Conservation (phyloP, 1,139 yeast species). For the Nakaseomyces delphensis region DNA sequence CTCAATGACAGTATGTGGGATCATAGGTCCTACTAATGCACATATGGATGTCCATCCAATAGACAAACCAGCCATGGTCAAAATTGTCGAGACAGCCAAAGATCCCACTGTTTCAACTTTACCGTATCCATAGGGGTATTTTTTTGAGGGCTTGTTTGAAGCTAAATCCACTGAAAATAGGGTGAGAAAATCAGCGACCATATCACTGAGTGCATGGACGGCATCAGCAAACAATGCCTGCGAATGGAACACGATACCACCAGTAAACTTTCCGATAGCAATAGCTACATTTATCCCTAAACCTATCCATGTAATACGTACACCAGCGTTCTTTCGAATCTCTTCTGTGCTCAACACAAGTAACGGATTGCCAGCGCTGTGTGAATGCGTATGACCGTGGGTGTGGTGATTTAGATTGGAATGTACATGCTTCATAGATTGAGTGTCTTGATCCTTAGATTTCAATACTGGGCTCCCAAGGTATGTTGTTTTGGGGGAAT, state of each 20-base stretch:
- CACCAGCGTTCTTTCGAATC: slow-evolving; percentile 65
- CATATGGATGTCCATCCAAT: slow-evolving; percentile 83
- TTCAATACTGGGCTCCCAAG: background rate
- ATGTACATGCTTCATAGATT: slow-evolving; percentile 3
- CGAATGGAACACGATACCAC: slow-evolving; percentile 87
- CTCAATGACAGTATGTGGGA: slow-evolving; percentile 50
- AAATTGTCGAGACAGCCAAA: slow-evolving; percentile 70
- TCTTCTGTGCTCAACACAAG: slow-evolving; percentile 35
- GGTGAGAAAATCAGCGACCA: slow-evolving; percentile 83
- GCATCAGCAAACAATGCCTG: slow-evolving; percentile 92
- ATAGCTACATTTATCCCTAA: slow-evolving; percentile 77
- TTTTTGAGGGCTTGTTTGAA: slow-evolving; percentile 49
- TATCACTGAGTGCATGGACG: slow-evolving; percentile 84
- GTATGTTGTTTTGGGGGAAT: slow-evolving; percentile 7
- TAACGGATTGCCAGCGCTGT: slow-evolving; percentile 29
- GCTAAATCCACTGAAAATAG: slow-evolving; percentile 82
- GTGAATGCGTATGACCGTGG: slow-evolving; percentile 32
- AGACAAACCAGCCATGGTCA: slow-evolving; percentile 77
- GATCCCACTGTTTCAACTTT: slow-evolving; percentile 90
- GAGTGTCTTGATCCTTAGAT: background rate
- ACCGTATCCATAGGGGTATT: slow-evolving; percentile 84
- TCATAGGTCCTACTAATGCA: slow-evolving; percentile 55
- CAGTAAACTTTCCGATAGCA: slow-evolving; percentile 79
- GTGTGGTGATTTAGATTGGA: slow-evolving; percentile 27
- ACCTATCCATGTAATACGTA: slow-evolving; percentile 88